Conservation (phyloP, 371 early-diverging fungal species). For the Actinomortierella wolfii region DNA sequence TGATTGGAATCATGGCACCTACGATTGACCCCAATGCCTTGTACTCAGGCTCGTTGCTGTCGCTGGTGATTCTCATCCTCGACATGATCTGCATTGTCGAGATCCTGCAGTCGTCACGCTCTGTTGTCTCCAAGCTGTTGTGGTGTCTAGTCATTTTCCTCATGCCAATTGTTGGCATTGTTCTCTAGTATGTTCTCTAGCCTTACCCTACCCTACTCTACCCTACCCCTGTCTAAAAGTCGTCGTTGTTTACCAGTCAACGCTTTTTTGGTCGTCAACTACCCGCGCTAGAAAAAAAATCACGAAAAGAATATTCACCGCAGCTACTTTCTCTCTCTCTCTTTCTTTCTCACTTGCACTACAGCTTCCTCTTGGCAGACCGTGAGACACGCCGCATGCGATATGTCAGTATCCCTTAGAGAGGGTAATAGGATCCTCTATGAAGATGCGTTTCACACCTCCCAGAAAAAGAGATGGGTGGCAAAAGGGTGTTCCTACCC, state of each 20-base stretch:
- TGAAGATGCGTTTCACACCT: too few relatives aligned
- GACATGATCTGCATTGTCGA: slow-evolving; percentile 63
- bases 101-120: slow-evolving; percentile 59
- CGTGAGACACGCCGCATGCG: too few relatives aligned
- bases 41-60: slow-evolving; percentile 46
- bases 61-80: slow-evolving; percentile 58
- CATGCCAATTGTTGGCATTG: slow-evolving; percentile 60
- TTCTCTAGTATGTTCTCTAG: slow-evolving; percentile 60
- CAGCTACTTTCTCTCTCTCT: not conserved
- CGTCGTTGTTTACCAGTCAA: too few relatives aligned
- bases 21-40: slow-evolving; percentile 17
- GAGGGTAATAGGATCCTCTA: too few relatives aligned
- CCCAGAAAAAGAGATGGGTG: too few relatives aligned
- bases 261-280: too few relatives aligned
- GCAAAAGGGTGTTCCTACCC: too few relatives aligned
- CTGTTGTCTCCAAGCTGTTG: slow-evolving; percentile 54
- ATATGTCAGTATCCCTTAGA: too few relatives aligned
- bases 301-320: too few relatives aligned
- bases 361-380: too few relatives aligned
- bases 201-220: too few relatives aligned
- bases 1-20: slow-evolving; percentile 21
- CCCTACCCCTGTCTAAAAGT: not conserved
- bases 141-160: slow-evolving; percentile 66
- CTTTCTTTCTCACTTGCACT: not conserved
- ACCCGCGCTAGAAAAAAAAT: too few relatives aligned